Evolutionary conservation across 2,329 filamentous ascomycete species (phyloP), one percentile per base, ranked within the genome.

Genomic region (Helicocarpus griseus): DNA sequence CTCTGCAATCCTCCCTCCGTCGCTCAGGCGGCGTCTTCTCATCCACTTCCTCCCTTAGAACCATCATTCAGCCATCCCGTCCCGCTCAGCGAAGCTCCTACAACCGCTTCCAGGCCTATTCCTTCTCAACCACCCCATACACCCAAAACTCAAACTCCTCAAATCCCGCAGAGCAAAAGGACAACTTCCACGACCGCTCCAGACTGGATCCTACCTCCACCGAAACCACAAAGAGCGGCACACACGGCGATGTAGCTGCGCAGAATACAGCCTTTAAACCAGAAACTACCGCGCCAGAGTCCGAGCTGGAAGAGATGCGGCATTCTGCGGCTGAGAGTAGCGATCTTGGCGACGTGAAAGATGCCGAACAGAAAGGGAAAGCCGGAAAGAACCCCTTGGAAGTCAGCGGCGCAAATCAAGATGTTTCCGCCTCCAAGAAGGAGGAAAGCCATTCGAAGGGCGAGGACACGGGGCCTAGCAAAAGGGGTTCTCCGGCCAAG

Each of bases 341-440:
- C 9, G 26, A 36, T 6, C 14, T 11, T 19, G n/a, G 9, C 17
- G 28, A 21, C 31, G n/a, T 26, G 2, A 11, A 48, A 7, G 41
- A 45, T 38, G 45, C 19, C n/a, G 17, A 24, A 6, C 11, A 19
- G 14, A 43, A 22, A 17, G 39, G 0, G 13, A 24, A 31, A 31
- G 6, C 14, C 8, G 24, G 36, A 29, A 19, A 35, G 17, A 44
- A 50, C 38, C 48, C 48, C 11, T 21, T 44, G 28, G 48, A 50
- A 35, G 38, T 44, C 4, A 50, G 48, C 38, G 22, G 14, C n/a
- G 48, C 38, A n/a, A 50, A 50, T 33, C 36, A 4, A 9, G 38
- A 50, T 41, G 48, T 44, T 5, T 41, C 36, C 14, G 13, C n/a
- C n/a, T 31, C 38, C 9, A 40, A 39, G 7, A 40, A 39, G 7